Base-by-base conservation (phyloP, 805 yeast species). In the Hemisphaericaspora nanyangensis region DNA sequence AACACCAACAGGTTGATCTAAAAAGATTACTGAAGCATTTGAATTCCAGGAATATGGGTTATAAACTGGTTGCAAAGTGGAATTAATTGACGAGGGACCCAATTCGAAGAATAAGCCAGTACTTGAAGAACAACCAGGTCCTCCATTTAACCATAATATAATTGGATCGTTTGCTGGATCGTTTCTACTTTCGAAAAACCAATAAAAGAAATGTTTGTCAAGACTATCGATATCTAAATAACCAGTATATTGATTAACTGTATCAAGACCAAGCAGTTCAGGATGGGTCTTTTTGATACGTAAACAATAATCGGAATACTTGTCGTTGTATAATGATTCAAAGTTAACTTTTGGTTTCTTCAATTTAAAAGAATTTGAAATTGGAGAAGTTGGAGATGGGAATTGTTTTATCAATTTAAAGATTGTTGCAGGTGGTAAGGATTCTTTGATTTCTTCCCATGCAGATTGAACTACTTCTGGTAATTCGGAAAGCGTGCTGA, bases 51-150 rank as follows among this genome's bases (percentile, higher is more conserved):
- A 82, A 64, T 78, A 69, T 16, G 93, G 91, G 63, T 91, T 91
- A 60, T 64, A 69, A 22, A 76, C 74, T n/a, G 95, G 89, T 51
- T 79, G 76, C 49, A 84, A 61, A 40, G 82, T 76, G 30, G 76
- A 61, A 44, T 77, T 80, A 43, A 91, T 79, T 11, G 82, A 72
- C 0, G 95, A 76, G 5, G 97, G 95, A 18, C 98, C 98, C 55
- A 89, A 74, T 61, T 91, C 98, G 55, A 90, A 88, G 52, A 91
- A 79, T 42, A 90, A 68, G 7, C 97, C 97, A 25, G 95, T 86
- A 56, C 88, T 65, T 1, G 96, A 86, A 0, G 96, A 86, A 58
- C 97, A 90, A 10, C 97, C 97, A 27, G 97, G 97, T 5, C 97
- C 96, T 48, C 97, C 97, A 57, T 90, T 90, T 51, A 90, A 70